These are phyloP conservation scores for Venustampulla echinocandica DNA, from an alignment of 495 filamentous ascomycete genomes.

Conservation along the genomic window DNA sequence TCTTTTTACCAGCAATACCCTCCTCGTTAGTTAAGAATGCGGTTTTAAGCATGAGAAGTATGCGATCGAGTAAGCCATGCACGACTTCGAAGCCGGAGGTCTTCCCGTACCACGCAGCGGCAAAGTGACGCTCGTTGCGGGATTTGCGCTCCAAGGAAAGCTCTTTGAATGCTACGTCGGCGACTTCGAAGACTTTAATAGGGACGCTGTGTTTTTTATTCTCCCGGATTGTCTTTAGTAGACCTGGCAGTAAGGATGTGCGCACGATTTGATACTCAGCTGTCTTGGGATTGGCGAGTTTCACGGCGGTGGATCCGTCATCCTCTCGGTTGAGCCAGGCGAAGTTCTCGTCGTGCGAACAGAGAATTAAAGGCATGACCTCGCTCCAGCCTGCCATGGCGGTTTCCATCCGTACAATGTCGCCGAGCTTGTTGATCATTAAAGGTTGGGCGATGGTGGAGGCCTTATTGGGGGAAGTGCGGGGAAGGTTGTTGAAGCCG, in stretches of 20 bases:
- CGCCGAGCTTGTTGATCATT: constrained; percentile 84
- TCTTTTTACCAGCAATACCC: constrained; percentile 44
- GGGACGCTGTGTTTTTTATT: constrained; percentile 87
- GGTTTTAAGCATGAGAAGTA: constrained; percentile 85
- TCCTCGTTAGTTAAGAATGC: constrained; percentile 72
- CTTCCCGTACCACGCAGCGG: constrained; percentile 91
- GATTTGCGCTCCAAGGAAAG: constrained; percentile 65
- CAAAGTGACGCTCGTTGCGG: constrained; percentile 89
- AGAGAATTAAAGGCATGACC: constrained; percentile 92
- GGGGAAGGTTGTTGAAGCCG: constrained; percentile 90
- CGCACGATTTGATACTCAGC: constrained; percentile 94
- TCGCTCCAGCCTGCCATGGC: constrained; percentile 96
- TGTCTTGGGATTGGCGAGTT: constrained; percentile 91
- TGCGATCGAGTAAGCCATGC: constrained; percentile 83
- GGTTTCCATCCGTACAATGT: constrained; percentile 83
- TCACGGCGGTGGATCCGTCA: constrained; percentile 76
- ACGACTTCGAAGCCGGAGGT: constrained; percentile 94
- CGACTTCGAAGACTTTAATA: constrained; percentile 87
- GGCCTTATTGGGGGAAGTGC: constrained; percentile 70
- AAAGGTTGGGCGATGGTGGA: constrained; percentile 82
- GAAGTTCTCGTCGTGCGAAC: constrained; percentile 98
- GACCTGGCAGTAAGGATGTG: constrained; percentile 77
- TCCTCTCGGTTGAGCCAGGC: constrained; percentile 88
- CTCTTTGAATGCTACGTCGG: constrained; percentile 89
- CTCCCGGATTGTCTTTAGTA: constrained; percentile 91